Percentiles rank a stretch among this genome's conserved stretches.
Evolutionary conservation across 768 basidiomycete species (phyloP).

Genomic region (Mycena metata): DNA sequence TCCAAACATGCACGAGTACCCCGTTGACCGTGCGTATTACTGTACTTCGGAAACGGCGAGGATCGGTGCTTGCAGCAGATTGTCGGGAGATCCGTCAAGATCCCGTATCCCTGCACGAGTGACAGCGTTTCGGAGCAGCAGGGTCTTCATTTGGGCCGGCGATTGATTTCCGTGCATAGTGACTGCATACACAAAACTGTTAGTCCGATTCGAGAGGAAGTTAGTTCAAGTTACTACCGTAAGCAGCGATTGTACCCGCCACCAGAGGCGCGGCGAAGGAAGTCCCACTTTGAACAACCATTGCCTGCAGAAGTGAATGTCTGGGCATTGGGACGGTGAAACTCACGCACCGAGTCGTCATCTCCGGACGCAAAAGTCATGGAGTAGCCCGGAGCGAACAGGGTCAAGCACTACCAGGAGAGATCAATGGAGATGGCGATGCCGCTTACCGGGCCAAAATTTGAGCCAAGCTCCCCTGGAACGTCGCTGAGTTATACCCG

Average conservation of each 20-base stretch:
- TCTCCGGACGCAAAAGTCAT: not conserved
- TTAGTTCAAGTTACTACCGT: not conserved
- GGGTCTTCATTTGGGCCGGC: not conserved
- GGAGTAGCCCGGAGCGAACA: not conserved
- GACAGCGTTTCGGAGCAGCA: not conserved
- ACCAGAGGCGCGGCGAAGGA: conserved; percentile 7
- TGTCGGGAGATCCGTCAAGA: not conserved
- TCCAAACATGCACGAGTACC: too few species aligned
- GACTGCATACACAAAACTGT: not conserved
- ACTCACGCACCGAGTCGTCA: not conserved
- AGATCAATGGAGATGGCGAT: not conserved
- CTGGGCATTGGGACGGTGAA: not conserved
- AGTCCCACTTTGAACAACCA: not conserved
- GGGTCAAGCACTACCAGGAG: not conserved
- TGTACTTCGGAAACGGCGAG: too few species aligned
- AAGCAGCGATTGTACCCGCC: conserved; percentile 3
- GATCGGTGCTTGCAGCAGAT: not conserved
- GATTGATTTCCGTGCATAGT: not conserved
- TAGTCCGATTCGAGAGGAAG: not conserved
- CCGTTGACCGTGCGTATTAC: too few species aligned
- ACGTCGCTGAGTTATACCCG: not conserved
- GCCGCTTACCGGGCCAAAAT: not conserved
- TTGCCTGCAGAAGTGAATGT: too few species aligned
- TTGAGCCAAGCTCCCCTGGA: not conserved
- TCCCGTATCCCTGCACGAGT: not conserved